Evolutionary conservation across 208 protist genomes (phyloP).

Genomic region (Leptomonas pyrrhocoris): DNA sequence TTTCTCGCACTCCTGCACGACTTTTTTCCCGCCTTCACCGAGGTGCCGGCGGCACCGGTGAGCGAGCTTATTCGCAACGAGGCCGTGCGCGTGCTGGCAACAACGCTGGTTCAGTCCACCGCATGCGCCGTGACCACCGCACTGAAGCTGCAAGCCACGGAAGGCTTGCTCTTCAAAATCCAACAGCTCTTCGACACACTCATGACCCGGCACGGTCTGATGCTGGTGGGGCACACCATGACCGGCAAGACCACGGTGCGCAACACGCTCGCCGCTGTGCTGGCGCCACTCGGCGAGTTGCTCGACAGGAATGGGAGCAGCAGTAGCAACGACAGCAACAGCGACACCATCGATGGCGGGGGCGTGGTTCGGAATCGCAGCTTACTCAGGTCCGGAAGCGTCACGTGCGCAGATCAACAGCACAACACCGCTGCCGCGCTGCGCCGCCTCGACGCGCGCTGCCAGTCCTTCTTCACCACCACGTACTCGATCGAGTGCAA

Average conservation of each 20-base stretch:
- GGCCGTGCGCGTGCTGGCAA: constrained; percentile 54
- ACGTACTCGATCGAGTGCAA: constrained; percentile 81
- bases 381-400: background rate
- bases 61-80: constrained; percentile 53
- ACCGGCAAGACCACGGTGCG: constrained; percentile 93
- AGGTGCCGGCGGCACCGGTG: constrained; percentile 47
- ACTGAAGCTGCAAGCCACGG: constrained; percentile 68
- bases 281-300: constrained; percentile 54
- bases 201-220: constrained; percentile 89
- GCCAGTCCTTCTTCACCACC: constrained; percentile 69
- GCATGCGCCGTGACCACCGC: constrained; percentile 1
- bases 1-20: constrained; percentile 92
- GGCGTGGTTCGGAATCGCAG: background rate
- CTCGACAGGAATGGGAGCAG: constrained; percentile 8
- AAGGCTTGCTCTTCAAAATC: constrained; percentile 80
- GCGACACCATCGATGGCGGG: background rate
- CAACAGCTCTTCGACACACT: constrained; percentile 95
- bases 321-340: constrained; percentile 3
- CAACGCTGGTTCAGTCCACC: constrained; percentile 25
- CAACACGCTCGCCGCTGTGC: constrained; percentile 69
- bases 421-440: constrained; percentile 10
- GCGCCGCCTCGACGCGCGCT: constrained; percentile 49
- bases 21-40: constrained; percentile 80
- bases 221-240: constrained; percentile 96
- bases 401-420: background rate